Conservation (phyloP, 2,329 filamentous ascomycete genomes). For the Colletotrichum sp. region DNA sequence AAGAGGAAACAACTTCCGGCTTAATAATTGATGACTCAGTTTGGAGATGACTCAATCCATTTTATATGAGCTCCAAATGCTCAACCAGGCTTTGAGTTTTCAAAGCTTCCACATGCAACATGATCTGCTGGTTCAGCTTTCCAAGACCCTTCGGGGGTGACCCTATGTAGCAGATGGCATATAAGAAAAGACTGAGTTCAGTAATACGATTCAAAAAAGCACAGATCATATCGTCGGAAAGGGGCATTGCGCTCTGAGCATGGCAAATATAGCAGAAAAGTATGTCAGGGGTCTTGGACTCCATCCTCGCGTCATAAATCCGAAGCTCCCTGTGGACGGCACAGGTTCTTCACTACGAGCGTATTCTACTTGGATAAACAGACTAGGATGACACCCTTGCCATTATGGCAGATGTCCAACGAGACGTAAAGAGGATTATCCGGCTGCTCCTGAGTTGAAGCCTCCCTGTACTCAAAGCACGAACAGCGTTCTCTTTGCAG, state of each 20-base stretch:
- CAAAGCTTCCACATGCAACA: background rate
- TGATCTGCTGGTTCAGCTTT: background rate
- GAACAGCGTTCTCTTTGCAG: too few species aligned
- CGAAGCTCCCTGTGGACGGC: rapidly evolving
- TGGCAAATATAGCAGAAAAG: background rate
- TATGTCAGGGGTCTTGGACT: rapidly evolving
- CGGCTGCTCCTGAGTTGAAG: rapidly evolving
- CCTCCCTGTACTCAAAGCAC: too few species aligned
- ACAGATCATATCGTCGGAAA: background rate
- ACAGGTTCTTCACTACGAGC: background rate
- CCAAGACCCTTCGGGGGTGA: background rate
- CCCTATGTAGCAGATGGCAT: background rate
- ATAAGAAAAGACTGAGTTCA: background rate
- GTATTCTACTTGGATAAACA: background rate
- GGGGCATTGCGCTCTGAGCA: rapidly evolving
- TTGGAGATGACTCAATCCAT: background rate
- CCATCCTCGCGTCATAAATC: background rate
- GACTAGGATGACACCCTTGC: rapidly evolving
- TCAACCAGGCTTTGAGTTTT: rapidly evolving
- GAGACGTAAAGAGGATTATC: rapidly evolving
- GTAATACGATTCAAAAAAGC: background rate
- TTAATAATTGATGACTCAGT: background rate
- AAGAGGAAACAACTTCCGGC: background rate
- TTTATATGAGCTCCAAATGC: background rate
- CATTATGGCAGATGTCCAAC: background rate